These are phyloP conservation scores for Bruguiera parviflora DNA, from an alignment of 345 rosid species.

Conservation along the genomic window DNA sequence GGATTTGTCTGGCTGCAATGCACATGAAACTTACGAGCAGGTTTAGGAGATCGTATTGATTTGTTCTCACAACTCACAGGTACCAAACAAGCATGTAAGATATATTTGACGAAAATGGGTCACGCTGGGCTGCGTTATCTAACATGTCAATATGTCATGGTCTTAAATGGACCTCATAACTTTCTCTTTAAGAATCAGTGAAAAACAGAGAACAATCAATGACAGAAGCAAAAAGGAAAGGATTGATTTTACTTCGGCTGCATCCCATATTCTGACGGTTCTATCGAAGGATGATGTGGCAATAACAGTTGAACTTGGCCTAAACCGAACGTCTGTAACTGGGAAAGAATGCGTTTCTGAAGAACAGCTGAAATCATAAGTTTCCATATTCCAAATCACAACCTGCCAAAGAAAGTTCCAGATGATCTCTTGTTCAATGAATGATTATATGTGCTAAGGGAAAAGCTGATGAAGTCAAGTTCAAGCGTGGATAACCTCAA, in stretches of 20 bases:
- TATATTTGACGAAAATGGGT: too few species aligned
- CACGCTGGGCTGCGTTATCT: too few species aligned
- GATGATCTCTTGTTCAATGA: not conserved
- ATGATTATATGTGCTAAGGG: not conserved
- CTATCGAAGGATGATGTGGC: constrained; percentile 38
- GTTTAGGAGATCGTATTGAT: not conserved
- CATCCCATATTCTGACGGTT: constrained; percentile 37
- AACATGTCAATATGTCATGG: not conserved
- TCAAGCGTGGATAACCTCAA: not conserved
- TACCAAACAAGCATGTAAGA: too few species aligned
- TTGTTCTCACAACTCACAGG: too few species aligned
- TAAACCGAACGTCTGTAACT: constrained; percentile 34
- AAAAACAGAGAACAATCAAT: not conserved
- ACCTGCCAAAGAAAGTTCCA: constrained; percentile 21
- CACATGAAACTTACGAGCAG: not conserved
- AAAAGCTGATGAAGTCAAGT: not conserved
- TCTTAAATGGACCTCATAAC: not conserved
- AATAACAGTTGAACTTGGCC: constrained; percentile 27
- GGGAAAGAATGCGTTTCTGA: constrained; percentile 22
- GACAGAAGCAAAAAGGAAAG: not conserved
- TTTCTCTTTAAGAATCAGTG: too few species aligned
- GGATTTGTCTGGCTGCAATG: constrained; percentile 26
- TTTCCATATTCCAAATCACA: constrained; percentile 25
- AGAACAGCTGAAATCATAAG: constrained; percentile 6
- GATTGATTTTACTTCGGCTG: constrained; percentile 20